Evolutionary conservation across 495 filamentous ascomycete species (phyloP).

Genomic region (Aspergillus sclerotiicarbonarius): DNA sequence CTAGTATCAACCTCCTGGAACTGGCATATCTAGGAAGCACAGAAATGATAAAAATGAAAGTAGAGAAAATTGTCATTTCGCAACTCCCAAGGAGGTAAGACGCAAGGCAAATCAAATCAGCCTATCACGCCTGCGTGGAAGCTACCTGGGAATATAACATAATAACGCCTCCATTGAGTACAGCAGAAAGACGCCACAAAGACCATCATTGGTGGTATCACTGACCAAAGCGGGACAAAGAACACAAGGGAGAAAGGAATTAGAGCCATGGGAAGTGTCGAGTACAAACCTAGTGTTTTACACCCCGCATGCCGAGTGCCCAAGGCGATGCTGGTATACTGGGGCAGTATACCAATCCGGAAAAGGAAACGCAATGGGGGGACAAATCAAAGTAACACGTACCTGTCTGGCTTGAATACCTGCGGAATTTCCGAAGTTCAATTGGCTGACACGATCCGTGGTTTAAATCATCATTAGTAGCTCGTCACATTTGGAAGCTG

Average conservation of each 20-base stretch:
- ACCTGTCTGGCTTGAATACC: conserved; percentile 14
- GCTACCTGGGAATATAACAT: conserved; percentile 5
- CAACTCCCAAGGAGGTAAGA: neutral
- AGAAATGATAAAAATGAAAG: neutral
- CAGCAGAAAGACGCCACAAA: neutral
- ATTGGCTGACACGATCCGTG: neutral
- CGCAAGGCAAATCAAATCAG: neutral
- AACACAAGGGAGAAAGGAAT: conserved; percentile 2
- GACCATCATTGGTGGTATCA: conserved; percentile 15
- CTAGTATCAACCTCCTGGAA: no score
- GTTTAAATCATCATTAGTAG: conserved; percentile 1
- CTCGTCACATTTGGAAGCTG: neutral
- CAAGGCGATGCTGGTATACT: conserved; percentile 11
- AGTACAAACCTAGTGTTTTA: conserved; percentile 23
- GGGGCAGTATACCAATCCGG: conserved; percentile 4
- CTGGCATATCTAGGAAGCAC: neutral
- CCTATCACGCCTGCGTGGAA: neutral
- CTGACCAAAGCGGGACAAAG: conserved; percentile 4
- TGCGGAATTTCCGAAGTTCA: neutral
- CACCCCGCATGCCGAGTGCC: conserved; percentile 3
- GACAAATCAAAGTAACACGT: conserved; percentile 15
- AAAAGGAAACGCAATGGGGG: neutral
- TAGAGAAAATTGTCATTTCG: neutral
- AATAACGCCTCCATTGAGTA: neutral
- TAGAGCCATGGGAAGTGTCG: conserved; percentile 1